phyloP scores from a whole-genome alignment of 208 protist species.

The Naegleria gruberi region DNA sequence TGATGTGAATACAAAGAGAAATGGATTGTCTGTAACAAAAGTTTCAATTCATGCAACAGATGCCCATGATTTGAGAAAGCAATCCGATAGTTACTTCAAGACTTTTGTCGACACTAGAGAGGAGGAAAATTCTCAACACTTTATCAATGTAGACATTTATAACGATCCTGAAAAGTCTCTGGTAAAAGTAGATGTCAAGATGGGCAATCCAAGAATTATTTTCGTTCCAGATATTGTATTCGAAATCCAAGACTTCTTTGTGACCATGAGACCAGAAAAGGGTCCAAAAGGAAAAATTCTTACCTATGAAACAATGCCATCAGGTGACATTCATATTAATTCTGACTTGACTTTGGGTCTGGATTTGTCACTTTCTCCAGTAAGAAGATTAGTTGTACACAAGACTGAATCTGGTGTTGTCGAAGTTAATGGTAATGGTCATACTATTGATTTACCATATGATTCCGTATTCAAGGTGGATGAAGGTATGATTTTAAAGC shows the following conservation, averaged over 20 bases:
- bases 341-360: neutral
- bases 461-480: neutral
- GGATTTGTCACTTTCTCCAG: neutral
- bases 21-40: neutral
- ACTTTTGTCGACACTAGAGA: neutral
- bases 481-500: neutral
- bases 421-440: neutral
- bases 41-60: neutral
- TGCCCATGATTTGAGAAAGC: neutral
- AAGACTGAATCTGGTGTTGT: neutral
- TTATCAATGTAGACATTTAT: neutral
- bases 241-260: constrained; percentile 5
- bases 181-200: neutral
- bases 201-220: neutral
- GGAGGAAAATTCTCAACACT: neutral
- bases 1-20: neutral
- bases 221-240: neutral
- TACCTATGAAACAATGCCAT: neutral
- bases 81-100: neutral
- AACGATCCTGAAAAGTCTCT: neutral
- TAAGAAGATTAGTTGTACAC: neutral
- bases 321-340: neutral
- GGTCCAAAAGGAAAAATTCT: neutral
- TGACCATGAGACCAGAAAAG: neutral
- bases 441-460: neutral